Evolutionary conservation across 108 stramenopile genomes (phyloP).

Genomic region (Skeletonema menzelii): DNA sequence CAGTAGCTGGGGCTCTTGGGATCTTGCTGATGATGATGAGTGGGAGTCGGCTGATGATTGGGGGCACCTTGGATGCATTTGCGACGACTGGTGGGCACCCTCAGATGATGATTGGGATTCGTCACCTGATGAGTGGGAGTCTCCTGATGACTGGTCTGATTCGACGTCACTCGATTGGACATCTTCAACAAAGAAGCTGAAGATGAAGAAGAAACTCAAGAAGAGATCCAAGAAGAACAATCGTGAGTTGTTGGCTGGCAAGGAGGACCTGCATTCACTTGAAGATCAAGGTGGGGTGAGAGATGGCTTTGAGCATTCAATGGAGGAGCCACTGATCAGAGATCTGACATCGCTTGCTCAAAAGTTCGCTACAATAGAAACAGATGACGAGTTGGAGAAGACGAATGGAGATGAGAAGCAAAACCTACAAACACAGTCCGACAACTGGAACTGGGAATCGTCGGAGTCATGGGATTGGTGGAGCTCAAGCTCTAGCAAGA

Average conservation of each 20-base stretch:
- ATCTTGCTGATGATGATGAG: not conserved
- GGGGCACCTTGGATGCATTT: not conserved
- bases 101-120: not conserved
- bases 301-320: too few relatives aligned
- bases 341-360: not conserved
- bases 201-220: too few relatives aligned
- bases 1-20: not conserved
- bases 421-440: not conserved
- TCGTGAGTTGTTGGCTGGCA: not conserved
- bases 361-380: not conserved
- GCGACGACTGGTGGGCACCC: not conserved
- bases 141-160: not conserved
- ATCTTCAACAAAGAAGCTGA: not conserved
- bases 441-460: not conserved
- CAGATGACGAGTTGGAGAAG: not conserved
- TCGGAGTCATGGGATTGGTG: slow-evolving; percentile 4
- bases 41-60: not conserved
- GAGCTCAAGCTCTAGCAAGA: not conserved
- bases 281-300: too few relatives aligned
- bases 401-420: not conserved
- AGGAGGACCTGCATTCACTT: not conserved
- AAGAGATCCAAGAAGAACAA: not conserved
- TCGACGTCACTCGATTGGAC: not conserved
- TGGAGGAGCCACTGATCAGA: not conserved
- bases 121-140: not conserved